These are phyloP conservation scores for Stenocarpella maydis DNA, from an alignment of 2,329 filamentous ascomycete genomes.

Conservation along the genomic window DNA sequence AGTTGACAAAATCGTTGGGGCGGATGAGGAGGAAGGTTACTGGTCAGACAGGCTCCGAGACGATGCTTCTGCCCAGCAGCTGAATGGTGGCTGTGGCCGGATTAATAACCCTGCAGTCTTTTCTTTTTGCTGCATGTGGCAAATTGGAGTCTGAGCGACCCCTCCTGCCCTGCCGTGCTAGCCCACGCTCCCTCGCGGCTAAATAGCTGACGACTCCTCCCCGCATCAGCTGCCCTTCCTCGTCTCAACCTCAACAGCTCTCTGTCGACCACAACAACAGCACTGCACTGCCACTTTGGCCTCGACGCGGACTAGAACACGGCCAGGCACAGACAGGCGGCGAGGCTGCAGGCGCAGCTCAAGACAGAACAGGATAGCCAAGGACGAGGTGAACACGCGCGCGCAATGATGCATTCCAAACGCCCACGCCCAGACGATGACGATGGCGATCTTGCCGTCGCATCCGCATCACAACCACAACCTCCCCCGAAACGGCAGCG, in stretches of 20 bases:
- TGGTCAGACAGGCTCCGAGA: neutral
- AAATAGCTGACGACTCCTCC: too few species aligned
- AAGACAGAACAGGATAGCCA: neutral
- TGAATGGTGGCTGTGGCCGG: neutral
- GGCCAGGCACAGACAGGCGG: neutral
- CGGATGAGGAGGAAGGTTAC: neutral
- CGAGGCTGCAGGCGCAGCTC: neutral
- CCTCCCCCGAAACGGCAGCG: constrained; percentile 23
- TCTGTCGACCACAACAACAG: constrained; percentile 13
- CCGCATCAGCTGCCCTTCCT: neutral
- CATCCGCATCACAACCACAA: neutral
- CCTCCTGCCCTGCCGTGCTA: too few species aligned
- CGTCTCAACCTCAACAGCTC: neutral
- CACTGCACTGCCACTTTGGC: neutral
- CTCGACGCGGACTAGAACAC: neutral
- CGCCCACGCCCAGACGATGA: constrained; percentile 15
- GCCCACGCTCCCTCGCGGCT: too few species aligned
- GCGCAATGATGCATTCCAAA: constrained; percentile 28
- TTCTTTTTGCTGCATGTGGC: neutral
- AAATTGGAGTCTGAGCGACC: constrained; percentile 5
- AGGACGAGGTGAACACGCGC: neutral
- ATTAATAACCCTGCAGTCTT: constrained; percentile 11
- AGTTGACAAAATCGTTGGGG: neutral
- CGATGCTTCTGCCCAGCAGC: neutral
- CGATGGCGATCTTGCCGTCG: neutral